Conservation (phyloP, 2,329 filamentous ascomycete species). For the Ascochyta koolunga region DNA sequence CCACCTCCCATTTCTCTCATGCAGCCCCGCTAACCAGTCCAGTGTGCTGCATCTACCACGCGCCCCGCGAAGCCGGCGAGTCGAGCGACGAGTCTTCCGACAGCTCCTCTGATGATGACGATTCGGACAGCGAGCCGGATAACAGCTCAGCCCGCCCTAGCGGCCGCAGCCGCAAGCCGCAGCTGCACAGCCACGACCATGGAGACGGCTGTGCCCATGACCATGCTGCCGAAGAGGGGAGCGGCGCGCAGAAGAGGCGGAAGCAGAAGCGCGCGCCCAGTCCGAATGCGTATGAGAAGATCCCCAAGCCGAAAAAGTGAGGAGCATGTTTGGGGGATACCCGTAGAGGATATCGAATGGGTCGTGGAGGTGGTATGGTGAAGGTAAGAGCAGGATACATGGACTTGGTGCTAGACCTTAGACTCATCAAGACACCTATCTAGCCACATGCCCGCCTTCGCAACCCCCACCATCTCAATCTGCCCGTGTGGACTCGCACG, state of each 20-base stretch:
- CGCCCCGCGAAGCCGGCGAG: slow-evolving; percentile 71
- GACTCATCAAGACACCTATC: slow-evolving; percentile 24
- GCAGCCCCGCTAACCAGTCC: not conserved
- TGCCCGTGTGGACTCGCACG: no score
- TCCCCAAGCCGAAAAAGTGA: slow-evolving; percentile 60
- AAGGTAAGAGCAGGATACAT: not conserved
- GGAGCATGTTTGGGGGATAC: not conserved
- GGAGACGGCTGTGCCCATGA: slow-evolving; percentile 38
- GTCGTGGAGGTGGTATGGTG: no score
- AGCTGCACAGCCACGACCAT: slow-evolving; percentile 36
- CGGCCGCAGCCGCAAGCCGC: slow-evolving; percentile 25
- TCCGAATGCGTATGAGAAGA: slow-evolving; percentile 82
- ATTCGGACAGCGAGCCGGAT: slow-evolving; percentile 63
- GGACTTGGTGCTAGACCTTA: slow-evolving; percentile 27
- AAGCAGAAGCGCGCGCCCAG: slow-evolving; percentile 63
- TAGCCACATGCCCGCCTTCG: no score
- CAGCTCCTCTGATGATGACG: slow-evolving; percentile 19
- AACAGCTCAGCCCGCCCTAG: slow-evolving; percentile 55
- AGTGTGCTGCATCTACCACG: slow-evolving; percentile 99
- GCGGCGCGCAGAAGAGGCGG: slow-evolving; percentile 46
- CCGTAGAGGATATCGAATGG: no score
- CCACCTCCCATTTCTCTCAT: not conserved
- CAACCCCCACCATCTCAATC: no score
- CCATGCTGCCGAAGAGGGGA: slow-evolving; percentile 49
- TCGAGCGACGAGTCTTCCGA: slow-evolving; percentile 73